Base-by-base conservation (phyloP, 495 filamentous ascomycete genomes). In the Penicillium antarcticum region DNA sequence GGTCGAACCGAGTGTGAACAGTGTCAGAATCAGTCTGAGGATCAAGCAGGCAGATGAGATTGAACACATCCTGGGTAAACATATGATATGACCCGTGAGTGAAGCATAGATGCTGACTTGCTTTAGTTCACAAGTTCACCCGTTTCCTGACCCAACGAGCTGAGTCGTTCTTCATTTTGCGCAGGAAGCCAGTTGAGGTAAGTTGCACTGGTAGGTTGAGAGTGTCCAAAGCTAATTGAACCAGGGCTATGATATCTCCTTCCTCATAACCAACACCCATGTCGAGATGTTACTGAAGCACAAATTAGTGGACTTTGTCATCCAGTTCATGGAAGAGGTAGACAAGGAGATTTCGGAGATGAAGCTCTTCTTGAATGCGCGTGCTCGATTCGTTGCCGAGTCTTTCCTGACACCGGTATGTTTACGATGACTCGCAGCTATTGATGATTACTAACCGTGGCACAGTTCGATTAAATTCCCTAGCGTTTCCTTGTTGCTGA, bases 41-140 rank as follows among this genome's bases (percentile, higher is more conserved):
- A 97, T 99, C 69, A 97, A 97, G 72, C 94, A 97, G 72, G 95
- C 94, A 44, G 95, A 99, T 75, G 95, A 97, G 73, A 99, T 97
- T 56, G 95, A 99, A 68, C 81, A 92, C 68, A 96, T 97, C 41
- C 38, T 42, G 34, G 26, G 26, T 29, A 10, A 29, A 10, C 6
- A 23, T 9, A 8, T 6, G 26, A 29, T 2, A 29, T 29, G 2
- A 9, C 6, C 26, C 2, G 26, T 29, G 5, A 6, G 8, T 7
- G 26, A 9, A 29, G 26, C 9, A 29, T 29, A 9, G 6, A 2
- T 9, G 8, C 26, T 29, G 5, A 29, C 26, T 9, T 29, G 6
- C 26, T 45, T 74, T 97, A 36, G 94, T 99, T 40, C 95, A 97
- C 75, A 97, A 97, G 72, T 97, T 97, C 62, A 96, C 89, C 17